Percentiles rank a stretch among this genome's conserved stretches.
These are phyloP conservation scores for Globisporangium radiosum DNA, from an alignment of 352 stramenopile genomes.

Conservation along the genomic window DNA sequence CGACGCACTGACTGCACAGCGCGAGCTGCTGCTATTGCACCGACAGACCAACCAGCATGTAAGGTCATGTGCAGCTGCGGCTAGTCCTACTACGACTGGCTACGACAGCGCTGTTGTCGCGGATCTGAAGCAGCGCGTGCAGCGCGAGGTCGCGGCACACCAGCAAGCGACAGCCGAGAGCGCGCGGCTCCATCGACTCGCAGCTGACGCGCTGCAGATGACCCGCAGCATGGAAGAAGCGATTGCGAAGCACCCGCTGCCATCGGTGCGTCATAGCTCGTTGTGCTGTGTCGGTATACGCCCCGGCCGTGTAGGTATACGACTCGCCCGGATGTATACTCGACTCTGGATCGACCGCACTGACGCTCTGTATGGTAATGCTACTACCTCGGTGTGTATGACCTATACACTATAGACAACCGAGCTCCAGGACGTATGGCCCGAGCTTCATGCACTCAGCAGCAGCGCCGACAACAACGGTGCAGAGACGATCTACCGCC, in stretches of 20 bases:
- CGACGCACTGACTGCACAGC: slow-evolving; percentile 21
- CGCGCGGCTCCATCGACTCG: slow-evolving; percentile 8
- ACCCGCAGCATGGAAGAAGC: neutral
- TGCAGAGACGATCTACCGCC: neutral
- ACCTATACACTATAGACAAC: neutral
- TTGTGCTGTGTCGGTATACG: too few relatives aligned
- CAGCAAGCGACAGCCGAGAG: slow-evolving; percentile 13
- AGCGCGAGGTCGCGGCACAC: slow-evolving; percentile 6
- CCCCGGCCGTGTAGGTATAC: too few relatives aligned
- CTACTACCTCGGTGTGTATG: neutral
- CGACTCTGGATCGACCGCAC: neutral
- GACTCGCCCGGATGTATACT: too few relatives aligned
- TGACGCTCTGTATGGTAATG: neutral
- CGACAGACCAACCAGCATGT: neutral
- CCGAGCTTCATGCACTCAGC: neutral
- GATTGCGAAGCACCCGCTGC: slow-evolving; percentile 5
- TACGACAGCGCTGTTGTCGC: neutral
- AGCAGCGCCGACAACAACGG: neutral
- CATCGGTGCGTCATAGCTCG: slow-evolving; percentile 1
- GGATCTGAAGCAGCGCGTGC: slow-evolving; percentile 9
- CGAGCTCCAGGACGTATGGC: neutral
- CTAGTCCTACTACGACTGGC: neutral
- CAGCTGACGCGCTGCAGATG: slow-evolving; percentile 1
- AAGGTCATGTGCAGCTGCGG: neutral
- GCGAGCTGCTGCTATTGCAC: slow-evolving; percentile 14